phyloP scores from a whole-genome alignment of 371 early-diverging fungal species.

The Mortierella sp. region DNA sequence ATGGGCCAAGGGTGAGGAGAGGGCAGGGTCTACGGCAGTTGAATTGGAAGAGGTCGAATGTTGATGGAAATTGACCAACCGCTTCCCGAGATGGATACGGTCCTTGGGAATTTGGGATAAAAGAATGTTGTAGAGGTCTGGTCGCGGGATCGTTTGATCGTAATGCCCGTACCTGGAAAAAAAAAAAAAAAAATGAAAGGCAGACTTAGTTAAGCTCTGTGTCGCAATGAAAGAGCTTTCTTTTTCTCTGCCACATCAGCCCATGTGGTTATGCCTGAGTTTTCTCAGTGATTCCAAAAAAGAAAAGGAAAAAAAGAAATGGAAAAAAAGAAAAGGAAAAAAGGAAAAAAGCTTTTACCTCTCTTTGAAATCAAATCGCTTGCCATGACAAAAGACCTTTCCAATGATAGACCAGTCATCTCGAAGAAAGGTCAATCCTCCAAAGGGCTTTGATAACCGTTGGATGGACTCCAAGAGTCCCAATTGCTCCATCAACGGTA shows the following conservation, averaged over 20 bases:
- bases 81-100: constrained; percentile 22
- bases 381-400: constrained; percentile 2
- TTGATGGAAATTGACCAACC: constrained; percentile 17
- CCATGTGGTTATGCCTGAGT: too few species aligned
- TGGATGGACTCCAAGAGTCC: constrained; percentile 22
- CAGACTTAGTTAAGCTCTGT: too few species aligned
- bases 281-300: too few species aligned
- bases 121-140: constrained; percentile 28
- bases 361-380: constrained; percentile 10
- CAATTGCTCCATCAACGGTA: constrained; percentile 28
- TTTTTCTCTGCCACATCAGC: too few species aligned
- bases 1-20: not conserved
- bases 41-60: too few species aligned
- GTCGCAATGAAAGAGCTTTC: too few species aligned
- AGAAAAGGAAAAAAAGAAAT: too few species aligned
- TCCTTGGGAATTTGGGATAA: constrained; percentile 22
- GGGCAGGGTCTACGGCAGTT: not conserved
- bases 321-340: too few species aligned
- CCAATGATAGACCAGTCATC: constrained; percentile 17
- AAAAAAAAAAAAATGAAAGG: too few species aligned
- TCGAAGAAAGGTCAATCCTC: constrained; percentile 14
- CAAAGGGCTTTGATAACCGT: constrained; percentile 13
- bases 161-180: constrained; percentile 24
- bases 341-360: constrained; percentile 1
- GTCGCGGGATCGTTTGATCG: constrained; percentile 19